Evolutionary conservation across 176 grass and related monocot genomes (phyloP), one percentile per base, ranked within the genome.

Genomic region (Oryza rufipogon): DNA sequence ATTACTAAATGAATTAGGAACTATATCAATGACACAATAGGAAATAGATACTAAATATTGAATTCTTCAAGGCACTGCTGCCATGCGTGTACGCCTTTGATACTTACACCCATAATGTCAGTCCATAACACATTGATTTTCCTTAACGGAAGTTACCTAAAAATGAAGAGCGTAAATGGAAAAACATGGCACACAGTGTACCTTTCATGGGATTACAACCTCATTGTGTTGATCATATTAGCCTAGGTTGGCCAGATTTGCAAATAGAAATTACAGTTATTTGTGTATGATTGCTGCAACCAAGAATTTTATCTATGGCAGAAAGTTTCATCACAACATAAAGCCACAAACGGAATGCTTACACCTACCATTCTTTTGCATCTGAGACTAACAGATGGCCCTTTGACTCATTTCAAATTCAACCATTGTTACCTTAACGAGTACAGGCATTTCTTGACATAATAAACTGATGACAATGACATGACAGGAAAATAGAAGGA

Each of bases 261-360:
- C 56, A 7, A 60, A n/a, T 60, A 60, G 56, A 6, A 61, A 61
- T 61, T 61, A 61, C 17, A 61, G 56, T 22, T 22, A 61, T 61
- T 61, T 61, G 7, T 36, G 13, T 10, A 68, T 7, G 16, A 74
- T 74, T 51, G 38, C 52, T 66, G 60, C 20, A 42, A 74, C 38
- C 72, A 66, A 41, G 14, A 30, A 80, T 64, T 73, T 80, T 17
- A 46, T 44, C 36, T 80, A 44, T 52, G 60, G 60, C 23, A 32
- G 60, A 86, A 86, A 86, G 47, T 69, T 22, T 41, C 39, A 39
- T 75, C 47, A 69, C 71, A 81, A 74, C 34, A 68, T 12, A 60
- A 75, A 65, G 56, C 32, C 68, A 68, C 41, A 81, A 28, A 68
- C 52, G 4, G 39, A 74, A 75, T 75, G 78, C 32, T 51, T 81